Evolutionary conservation across 2,329 filamentous ascomycete genomes (phyloP).

Genomic region (Hymenoscyphus repandus): DNA sequence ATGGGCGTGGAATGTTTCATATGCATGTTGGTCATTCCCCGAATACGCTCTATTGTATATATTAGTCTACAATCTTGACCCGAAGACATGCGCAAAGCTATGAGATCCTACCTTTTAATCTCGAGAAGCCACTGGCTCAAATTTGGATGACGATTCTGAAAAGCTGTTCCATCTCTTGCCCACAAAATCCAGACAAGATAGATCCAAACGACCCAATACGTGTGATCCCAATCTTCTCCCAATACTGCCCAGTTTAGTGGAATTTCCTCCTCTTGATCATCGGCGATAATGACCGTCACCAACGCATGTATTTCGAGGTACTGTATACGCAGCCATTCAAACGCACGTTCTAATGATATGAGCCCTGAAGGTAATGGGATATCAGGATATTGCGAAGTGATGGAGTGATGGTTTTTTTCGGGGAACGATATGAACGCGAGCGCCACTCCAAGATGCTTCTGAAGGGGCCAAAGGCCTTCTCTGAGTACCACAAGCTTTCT

Average conservation of each 20-base stretch:
- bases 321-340: constrained; percentile 12
- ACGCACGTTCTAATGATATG: constrained; percentile 23
- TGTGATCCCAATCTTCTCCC: constrained; percentile 23
- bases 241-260: constrained; percentile 24
- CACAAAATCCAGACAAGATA: constrained; percentile 15
- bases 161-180: constrained; percentile 10
- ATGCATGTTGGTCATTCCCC: not conserved
- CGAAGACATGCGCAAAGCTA: not conserved
- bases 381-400: not conserved
- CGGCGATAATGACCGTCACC: constrained; percentile 15
- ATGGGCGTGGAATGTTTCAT: constrained; percentile 7
- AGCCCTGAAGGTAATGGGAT: constrained; percentile 7
- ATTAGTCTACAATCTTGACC: not conserved
- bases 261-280: constrained; percentile 24
- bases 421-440: constrained; percentile 10
- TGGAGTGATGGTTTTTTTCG: not conserved
- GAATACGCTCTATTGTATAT: not conserved
- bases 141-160: constrained; percentile 3
- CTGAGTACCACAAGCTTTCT: constrained; percentile 19
- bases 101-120: constrained; percentile 3
- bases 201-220: constrained; percentile 26
- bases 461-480: constrained; percentile 9
- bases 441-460: not conserved
- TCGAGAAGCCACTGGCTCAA: constrained; percentile 11
- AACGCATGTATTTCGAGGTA: constrained; percentile 10